Evolutionary conservation across 257 asterid genomes (phyloP), one percentile per base, ranked within the genome.

Genomic region (Salvia miltiorrhiza): DNA sequence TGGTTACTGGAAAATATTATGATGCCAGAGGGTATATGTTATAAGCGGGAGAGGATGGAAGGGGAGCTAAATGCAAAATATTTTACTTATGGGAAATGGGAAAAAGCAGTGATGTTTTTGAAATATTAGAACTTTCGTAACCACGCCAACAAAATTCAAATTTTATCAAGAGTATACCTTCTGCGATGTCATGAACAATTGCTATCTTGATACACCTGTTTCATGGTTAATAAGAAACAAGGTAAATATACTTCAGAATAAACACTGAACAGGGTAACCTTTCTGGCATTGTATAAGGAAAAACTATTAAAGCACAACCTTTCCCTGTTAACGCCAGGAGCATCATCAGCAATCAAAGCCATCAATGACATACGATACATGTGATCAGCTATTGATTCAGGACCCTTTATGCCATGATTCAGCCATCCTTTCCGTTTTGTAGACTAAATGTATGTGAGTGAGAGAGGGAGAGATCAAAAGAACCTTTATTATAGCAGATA

Each of bases 361-460:
- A 90, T 93, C 90, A 93, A 60, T 53, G 99, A 77, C 99, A 90
- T 93, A 6, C 93, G 92, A 70, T 90, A 93, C 99, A 90, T 93
- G 75, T 93, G 99, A 84, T 93, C 99, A 65, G 97, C 96, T 63
- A 93, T 93, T 28, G 98, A 90, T 67, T 90, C 98, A 62, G 97
- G 82, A 64, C 96, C 88, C 76, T 84, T 84, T 72, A 93, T 93
- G 14, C 87, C 90, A 77, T 93, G 96, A 72, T 93, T 93, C 53
- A 93, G 70, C 99, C 99, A 93, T 69, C 99, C 99, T 80, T 90
- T 88, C 67, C 99, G 86, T 75, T 93, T 93, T 4, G 96, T 90
- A 57, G 94, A 86, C 99, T 93, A 73, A 20, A 49, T 73, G 69
- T 49, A 17, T 16, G 45, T 35, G 37, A 48, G 32, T 33, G 35